Conservation (phyloP, 495 filamentous ascomycete species). For the Daldinia concentrica region DNA sequence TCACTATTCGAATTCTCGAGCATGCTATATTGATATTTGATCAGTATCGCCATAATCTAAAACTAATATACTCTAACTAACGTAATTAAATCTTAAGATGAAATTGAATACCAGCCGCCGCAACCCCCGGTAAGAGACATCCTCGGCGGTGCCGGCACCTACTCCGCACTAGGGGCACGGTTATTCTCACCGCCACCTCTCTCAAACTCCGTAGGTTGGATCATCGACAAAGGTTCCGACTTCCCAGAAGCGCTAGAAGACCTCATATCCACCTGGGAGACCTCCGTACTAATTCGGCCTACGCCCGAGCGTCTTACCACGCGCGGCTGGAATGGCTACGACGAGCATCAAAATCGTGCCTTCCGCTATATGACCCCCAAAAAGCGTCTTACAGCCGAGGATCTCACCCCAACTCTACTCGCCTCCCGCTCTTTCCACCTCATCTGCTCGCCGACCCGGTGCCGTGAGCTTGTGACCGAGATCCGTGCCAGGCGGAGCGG, state of each 20-base stretch:
- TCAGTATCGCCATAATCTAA: too few species aligned
- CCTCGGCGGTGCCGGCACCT: constrained; percentile 87
- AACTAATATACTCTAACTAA: constrained; percentile 1
- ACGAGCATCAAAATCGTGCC: constrained; percentile 61
- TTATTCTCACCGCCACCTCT: constrained; percentile 75
- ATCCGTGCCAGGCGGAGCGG: constrained; percentile 63
- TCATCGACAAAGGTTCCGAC: constrained; percentile 88
- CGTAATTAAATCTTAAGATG: constrained; percentile 66
- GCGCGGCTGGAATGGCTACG: constrained; percentile 91
- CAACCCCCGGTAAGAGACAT: constrained; percentile 72
- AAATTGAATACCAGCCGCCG: constrained; percentile 80
- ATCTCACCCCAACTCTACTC: constrained; percentile 62
- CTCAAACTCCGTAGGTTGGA: constrained; percentile 77
- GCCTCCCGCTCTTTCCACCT: constrained; percentile 83
- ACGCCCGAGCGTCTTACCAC: constrained; percentile 78
- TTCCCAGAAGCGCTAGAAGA: constrained; percentile 74
- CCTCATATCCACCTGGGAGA: constrained; percentile 75
- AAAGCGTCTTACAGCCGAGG: constrained; percentile 68
- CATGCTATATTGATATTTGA: neutral
- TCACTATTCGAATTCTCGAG: neutral
- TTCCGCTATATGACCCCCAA: constrained; percentile 93
- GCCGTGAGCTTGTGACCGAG: constrained; percentile 72
- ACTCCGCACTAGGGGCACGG: constrained; percentile 86
- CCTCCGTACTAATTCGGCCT: constrained; percentile 72
- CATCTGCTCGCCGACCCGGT: constrained; percentile 83